Evolutionary conservation across 257 asterid species (phyloP), one percentile per base, ranked within the genome.

Genomic region (Solanum gandarillasii): DNA sequence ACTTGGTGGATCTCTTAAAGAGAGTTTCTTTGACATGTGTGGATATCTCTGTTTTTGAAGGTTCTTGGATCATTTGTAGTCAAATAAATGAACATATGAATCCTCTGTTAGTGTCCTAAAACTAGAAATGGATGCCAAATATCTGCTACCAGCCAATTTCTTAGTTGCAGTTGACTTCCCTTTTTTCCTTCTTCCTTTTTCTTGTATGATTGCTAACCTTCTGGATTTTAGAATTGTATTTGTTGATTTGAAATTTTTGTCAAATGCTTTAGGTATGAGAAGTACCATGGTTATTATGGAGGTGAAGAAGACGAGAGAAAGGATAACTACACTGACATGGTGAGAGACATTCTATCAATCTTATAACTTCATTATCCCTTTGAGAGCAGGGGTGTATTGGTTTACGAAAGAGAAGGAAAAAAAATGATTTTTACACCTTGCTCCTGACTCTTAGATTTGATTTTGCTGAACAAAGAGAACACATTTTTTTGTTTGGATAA

Each of bases 221-320:
- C 0, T 78, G 39, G 36, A 32, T 34, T 62, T 67, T 67, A 1
- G 0, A 18, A 52, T 1, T 74, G 9, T 12, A 76, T 18, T n/a
- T 83, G 25, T 65, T 75, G 87, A 88, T 78, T 78, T 88, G 36
- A 86, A 43, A 21, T 83, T 79, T 55, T 88, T 83, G 87, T 67
- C 83, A 27, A 75, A 55, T 87, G 87, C 79, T 89, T 86, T 91
- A 95, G 99, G 96, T 97, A 97, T 68, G 99, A 97, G 91, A 97
- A 97, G 89, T 97, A 97, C 91, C 99, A 97, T 90, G 98, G 93
- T 86, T 94, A 93, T 88, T 95, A 92, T 86, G 98, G 99, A 89
- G 99, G 98, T 60, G 93, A 94, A 23, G 96, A 94, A 91, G 96
- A 94, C 88, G 98, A 95, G 90, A 94, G 99, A 92, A 97, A 94